Conservation (phyloP, 1,284 basidiomycete genomes). For the Sporisorium graminicola region DNA sequence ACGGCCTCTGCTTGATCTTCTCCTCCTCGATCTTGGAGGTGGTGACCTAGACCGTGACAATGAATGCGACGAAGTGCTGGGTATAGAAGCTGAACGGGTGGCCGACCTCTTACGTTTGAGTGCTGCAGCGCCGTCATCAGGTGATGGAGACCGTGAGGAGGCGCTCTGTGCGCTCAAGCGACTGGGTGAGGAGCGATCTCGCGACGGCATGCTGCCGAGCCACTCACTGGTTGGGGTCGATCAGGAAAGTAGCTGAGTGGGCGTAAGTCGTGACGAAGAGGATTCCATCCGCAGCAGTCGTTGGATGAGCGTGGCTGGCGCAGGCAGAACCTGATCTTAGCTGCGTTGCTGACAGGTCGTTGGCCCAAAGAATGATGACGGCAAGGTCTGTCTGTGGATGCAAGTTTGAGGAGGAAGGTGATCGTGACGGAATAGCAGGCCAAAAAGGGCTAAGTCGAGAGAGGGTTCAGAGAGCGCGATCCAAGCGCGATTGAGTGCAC, state of each 20-base stretch:
- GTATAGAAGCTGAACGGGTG: constrained; percentile 24
- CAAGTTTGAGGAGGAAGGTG: not conserved
- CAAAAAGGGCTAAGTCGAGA: not conserved
- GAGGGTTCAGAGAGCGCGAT: constrained; percentile 5
- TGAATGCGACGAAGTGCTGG: constrained; percentile 31
- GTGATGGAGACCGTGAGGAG: constrained; percentile 21
- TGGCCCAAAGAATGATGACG: not conserved
- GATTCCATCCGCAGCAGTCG: not conserved
- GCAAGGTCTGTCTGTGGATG: not conserved
- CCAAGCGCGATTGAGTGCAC: constrained; percentile 11
- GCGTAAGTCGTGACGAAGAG: not conserved
- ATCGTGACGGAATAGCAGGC: not conserved
- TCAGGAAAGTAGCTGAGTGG: not conserved
- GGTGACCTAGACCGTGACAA: constrained; percentile 35
- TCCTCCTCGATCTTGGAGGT: constrained; percentile 30
- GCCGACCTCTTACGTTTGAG: constrained; percentile 36
- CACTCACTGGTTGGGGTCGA: not conserved
- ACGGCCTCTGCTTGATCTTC: constrained; percentile 19
- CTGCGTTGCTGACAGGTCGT: not conserved
- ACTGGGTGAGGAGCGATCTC: constrained; percentile 11
- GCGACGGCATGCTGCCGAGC: constrained; percentile 22
- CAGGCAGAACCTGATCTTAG: not conserved
- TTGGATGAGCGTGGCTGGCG: not conserved
- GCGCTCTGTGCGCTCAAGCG: constrained; percentile 2
- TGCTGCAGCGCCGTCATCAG: constrained; percentile 17